Base-by-base conservation (phyloP, 768 basidiomycete species). In the Leucosporidium scottii region DNA sequence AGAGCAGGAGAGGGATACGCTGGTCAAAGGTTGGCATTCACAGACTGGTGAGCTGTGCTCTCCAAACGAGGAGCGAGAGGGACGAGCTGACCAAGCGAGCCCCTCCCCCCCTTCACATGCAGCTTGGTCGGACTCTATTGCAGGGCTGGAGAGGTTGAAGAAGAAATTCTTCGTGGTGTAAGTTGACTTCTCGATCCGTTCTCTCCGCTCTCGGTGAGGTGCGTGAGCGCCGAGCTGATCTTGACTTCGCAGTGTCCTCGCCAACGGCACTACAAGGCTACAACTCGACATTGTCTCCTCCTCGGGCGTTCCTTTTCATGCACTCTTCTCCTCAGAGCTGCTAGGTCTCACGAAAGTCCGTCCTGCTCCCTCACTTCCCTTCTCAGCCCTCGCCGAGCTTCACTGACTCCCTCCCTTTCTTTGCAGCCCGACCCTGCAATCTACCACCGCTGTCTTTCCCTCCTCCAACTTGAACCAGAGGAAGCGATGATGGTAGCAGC, bases 401-500 rank as follows among this genome's bases (percentile, higher is more conserved):
- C 34, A 34, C 31, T 31, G 3, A 58, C 23, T 13, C 31, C 20
- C 31, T 8, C 28, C 39, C 23, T 4, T 4, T 36, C 23, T 30
- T 8, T 31, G 9, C 27, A 60, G 59, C 59, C 59, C 39, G 31
- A 49, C 36, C 36, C 36, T 9, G 36, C 15, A 9, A 44, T 44
- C 28, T 60, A 60, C 59, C 59, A 15, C 4, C 30, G 36, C 31
- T 20, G 28, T 27, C 36, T 31, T 12, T 27, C 21, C 1, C 36
- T 60, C 36, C 30, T 60, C 7, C 21, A 44, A 10, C 9, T 60
- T 9, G 4, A 60, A 12, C 31, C 36, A 2, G 36, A 44, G 21
- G 31, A 60, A 34, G 21, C 36, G 2, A 28, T 34, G 59, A 60
- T 60, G 59, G 59, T 60, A 4, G 59, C 59, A 9, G 36, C 59